These are phyloP conservation scores for Alternaria viburni DNA, from an alignment of 2,329 filamentous ascomycete species.

Conservation along the genomic window DNA sequence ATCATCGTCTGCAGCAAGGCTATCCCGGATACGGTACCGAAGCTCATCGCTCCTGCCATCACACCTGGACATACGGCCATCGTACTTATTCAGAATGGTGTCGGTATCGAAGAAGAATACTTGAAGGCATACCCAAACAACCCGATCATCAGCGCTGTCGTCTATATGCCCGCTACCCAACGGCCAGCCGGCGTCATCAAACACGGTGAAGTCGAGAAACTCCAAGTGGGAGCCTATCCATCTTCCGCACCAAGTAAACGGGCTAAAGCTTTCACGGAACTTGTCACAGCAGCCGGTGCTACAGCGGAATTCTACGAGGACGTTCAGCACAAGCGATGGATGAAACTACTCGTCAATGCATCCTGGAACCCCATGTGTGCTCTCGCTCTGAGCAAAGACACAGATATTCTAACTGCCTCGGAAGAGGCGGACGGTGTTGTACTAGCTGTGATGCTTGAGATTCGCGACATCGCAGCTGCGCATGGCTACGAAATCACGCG, in stretches of 20 bases:
- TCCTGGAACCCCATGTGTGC: conserved; percentile 68
- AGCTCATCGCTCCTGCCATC: conserved; percentile 51
- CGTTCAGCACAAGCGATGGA: conserved; percentile 65
- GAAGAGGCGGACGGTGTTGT: conserved; percentile 47
- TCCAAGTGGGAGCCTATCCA: conserved; percentile 61
- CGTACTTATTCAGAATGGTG: conserved; percentile 67
- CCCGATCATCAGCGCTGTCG: conserved; percentile 63
- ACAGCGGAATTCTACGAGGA: conserved; percentile 59
- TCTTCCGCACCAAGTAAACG: conserved; percentile 20
- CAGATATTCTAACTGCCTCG: conserved; percentile 56
- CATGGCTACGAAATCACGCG: conserved; percentile 50
- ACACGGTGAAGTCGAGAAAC: conserved; percentile 55
- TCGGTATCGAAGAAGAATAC: conserved; percentile 66
- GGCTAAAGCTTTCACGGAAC: conserved; percentile 46
- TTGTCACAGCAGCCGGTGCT: conserved; percentile 54
- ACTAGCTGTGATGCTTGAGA: conserved; percentile 54
- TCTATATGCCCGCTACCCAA: conserved; percentile 62
- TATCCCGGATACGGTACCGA: conserved; percentile 48
- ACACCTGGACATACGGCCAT: conserved; percentile 56
- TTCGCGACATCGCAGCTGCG: conserved; percentile 50
- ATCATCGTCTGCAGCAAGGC: conserved; percentile 57
- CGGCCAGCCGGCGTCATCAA: conserved; percentile 55
- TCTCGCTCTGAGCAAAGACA: conserved; percentile 60
- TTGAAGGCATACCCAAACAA: conserved; percentile 56
- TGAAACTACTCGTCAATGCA: conserved; percentile 66